Evolutionary conservation across 345 rosid genomes (phyloP), one percentile per base, ranked within the genome.

Genomic region (Hibiscus syriacus): DNA sequence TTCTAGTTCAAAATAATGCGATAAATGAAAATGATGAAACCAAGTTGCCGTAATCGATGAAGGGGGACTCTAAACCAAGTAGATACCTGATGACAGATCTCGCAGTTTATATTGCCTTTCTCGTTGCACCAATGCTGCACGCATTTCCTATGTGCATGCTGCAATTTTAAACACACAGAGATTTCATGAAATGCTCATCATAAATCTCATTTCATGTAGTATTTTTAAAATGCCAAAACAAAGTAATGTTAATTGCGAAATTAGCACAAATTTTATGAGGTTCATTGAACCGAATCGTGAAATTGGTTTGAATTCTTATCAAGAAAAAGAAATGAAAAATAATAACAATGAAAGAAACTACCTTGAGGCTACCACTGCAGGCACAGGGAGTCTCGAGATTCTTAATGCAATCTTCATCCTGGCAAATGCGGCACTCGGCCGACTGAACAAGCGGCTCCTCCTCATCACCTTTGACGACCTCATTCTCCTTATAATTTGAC

Each of bases 61-160:
- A 16, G 17, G 26, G 41, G 57, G 41, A 22, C n/a, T 2, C 16
- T 26, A 32, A 32, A 16, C 29, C 56, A 62, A 63, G 11, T 26
- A 59, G 32, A 43, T 79, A 94, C 96, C 98, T 91, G 92, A 81
- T 87, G 96, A 70, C 99, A 94, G 25, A 94, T 94, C 77, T 94
- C 99, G 54, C 99, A 94, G 14, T 76, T 75, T 54, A 80, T 86
- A 72, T 94, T 85, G 14, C 95, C 92, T 74, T 94, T 94, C 83
- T 89, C 97, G 50, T 91, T 81, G 79, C 98, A 94, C 99, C 99
- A 94, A 72, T 73, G 97, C 67, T 94, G 97, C 72, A 94, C 89
- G 72, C 97, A 94, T 74, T 86, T 83, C 54, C 92, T 84, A 73
- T 94, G 97, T 68, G 99, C 97, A 82, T 78, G 89, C 96, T 91